phyloP scores from a whole-genome alignment of 345 rosid genomes.

The Microthlaspi erraticum region DNA sequence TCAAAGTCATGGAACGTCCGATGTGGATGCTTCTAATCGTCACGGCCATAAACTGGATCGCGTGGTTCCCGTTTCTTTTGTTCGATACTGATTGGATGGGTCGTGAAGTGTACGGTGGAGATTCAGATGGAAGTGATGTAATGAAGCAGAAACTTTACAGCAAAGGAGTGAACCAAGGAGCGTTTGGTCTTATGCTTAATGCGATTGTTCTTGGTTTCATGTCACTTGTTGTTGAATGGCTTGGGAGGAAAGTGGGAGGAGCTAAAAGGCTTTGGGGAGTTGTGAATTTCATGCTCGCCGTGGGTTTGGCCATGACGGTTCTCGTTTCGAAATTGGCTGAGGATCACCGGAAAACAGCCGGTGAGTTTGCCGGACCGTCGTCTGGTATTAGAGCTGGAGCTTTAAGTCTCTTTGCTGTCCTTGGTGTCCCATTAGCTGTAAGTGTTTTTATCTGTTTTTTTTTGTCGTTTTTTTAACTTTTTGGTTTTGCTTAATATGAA shows the following conservation, averaged over 20 bases:
- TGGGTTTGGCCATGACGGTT: conserved; percentile 54
- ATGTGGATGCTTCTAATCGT: conserved; percentile 76
- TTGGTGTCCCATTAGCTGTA: conserved; percentile 84
- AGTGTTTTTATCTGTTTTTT: conserved; percentile 22
- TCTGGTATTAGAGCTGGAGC: conserved; percentile 52
- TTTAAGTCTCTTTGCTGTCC: conserved; percentile 57
- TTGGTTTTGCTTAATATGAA: no score
- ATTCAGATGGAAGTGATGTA: conserved; percentile 39
- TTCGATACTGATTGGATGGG: conserved; percentile 95
- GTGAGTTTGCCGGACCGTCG: conserved; percentile 41
- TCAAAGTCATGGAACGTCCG: conserved; percentile 56
- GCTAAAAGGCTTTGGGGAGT: conserved; percentile 68
- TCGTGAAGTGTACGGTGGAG: conserved; percentile 84
- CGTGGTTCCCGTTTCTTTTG: conserved; percentile 85
- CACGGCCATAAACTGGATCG: conserved; percentile 79
- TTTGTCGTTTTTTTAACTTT: background rate
- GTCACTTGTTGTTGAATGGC: conserved; percentile 56
- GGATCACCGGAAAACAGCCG: conserved; percentile 41
- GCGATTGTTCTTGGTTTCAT: conserved; percentile 65
- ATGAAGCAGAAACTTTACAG: conserved; percentile 49
- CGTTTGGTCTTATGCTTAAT: conserved; percentile 76
- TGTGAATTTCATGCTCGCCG: conserved; percentile 64
- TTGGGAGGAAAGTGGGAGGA: conserved; percentile 53
- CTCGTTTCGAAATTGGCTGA: conserved; percentile 62
- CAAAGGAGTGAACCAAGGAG: conserved; percentile 68